Base-by-base conservation (phyloP, 371 early-diverging fungal species). In the Spiromyces aspiralis region DNA sequence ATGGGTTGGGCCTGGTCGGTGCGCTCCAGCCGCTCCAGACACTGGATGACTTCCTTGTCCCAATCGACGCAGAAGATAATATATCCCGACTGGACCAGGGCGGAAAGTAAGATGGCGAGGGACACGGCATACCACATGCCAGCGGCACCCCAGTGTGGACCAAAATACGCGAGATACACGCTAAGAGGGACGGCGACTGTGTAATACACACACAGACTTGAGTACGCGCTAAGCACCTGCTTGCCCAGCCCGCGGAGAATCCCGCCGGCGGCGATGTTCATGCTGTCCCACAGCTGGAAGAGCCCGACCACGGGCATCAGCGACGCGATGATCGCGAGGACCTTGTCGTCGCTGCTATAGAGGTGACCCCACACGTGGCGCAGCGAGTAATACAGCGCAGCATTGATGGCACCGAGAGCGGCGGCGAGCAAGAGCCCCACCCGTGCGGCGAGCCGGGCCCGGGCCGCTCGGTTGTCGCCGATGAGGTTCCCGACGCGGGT, bases 401-500 rank as follows among this genome's bases (percentile, higher is more conserved):
- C 66, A 35, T 69, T 74, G 48, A 71, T 19, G 1, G 43, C 19
- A 13, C 73, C 73, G 47, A 75, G 54, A 1, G 61, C 51, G 1
- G 71, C 28, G 21, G 25, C 48, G 3, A 48, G 3, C 4, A 66
- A 3, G 4, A 77, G 24, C 6, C 77, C 67, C n/a, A 65, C 53
- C 22, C 47, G 46, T 24, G 72, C 51, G 1, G 74, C 61, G n/a
- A 48, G 46, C 4, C 50, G 46, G 10, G 80, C 80, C 20, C 55
- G 59, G 4, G 53, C 27, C 0, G 67, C 55, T 2, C 43, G 44
- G 2, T 51, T 52, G 12, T 56, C 65, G 0, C 84, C 84, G 2
- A 84, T 53, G 6, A 76, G 56, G 55, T 84, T 79, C 13, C 91
- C 91, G 2, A 87, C 78, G 2, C 87, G 75, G 23, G 78, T 86